These are phyloP conservation scores for Cephaloascus fragrans DNA, from an alignment of 805 yeast species.

Conservation along the genomic window DNA sequence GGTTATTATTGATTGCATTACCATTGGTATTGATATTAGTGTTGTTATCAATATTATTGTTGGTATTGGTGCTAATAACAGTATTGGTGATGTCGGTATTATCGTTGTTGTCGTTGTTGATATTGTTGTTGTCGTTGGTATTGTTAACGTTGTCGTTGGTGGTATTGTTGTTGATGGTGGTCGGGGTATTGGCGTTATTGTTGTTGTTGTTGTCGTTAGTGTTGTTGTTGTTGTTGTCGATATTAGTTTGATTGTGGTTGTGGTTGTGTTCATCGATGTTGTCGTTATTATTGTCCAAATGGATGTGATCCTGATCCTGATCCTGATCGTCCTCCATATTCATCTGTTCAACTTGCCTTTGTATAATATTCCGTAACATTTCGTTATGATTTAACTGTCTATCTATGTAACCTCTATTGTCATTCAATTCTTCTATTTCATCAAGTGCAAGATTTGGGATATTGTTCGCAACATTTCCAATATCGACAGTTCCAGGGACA, in stretches of 20 bases:
- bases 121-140: too few relatives aligned
- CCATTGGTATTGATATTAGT: background rate
- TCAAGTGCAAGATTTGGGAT: background rate
- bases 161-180: too few relatives aligned
- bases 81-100: background rate
- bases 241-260: too few relatives aligned
- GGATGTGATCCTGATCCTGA: background rate
- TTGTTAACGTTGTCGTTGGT: too few relatives aligned
- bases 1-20: constrained; percentile 6
- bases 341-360: background rate
- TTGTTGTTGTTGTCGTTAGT: too few relatives aligned
- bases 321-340: background rate
- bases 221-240: too few relatives aligned
- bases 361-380: background rate
- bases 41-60: background rate
- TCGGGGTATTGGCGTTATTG: too few relatives aligned
- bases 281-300: too few relatives aligned
- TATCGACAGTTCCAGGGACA: background rate
- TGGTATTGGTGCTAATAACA: background rate
- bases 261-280: too few relatives aligned
- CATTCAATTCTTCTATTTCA: too few relatives aligned
- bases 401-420: too few relatives aligned
- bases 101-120: constrained; percentile 1
- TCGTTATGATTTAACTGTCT: too few relatives aligned
- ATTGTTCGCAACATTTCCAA: background rate